Conservation (phyloP, 257 asterid species). For the Petrea volubilis region DNA sequence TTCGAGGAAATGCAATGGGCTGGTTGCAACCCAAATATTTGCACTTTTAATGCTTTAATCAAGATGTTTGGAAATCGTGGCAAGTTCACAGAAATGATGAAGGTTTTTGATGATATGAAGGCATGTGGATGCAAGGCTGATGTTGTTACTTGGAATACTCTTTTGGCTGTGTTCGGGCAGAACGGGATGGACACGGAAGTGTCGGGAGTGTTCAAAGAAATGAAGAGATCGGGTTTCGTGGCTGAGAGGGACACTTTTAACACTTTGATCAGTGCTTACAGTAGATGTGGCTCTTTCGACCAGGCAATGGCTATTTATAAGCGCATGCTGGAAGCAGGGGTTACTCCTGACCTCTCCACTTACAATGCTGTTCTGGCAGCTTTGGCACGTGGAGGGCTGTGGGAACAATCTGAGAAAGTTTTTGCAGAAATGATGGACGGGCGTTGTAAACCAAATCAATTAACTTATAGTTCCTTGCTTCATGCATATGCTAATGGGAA, state of each 20-base stretch:
- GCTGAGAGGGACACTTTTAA: conserved; percentile 95
- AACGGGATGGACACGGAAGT: conserved; percentile 89
- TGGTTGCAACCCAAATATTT: conserved; percentile 84
- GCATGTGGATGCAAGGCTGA: conserved; percentile 73
- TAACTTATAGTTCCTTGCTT: conserved; percentile 80
- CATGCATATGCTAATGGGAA: conserved; percentile 93
- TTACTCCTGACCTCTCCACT: conserved; percentile 83
- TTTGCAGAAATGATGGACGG: conserved; percentile 74
- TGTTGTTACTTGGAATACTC: conserved; percentile 95
- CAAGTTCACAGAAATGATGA: conserved; percentile 87
- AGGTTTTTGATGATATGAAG: conserved; percentile 74
- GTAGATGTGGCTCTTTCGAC: conserved; percentile 84
- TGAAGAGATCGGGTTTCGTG: conserved; percentile 89
- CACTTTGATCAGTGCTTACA: conserved; percentile 85
- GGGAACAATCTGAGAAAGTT: conserved; percentile 91
- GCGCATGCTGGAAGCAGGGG: conserved; percentile 79
- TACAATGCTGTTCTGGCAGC: conserved; percentile 91
- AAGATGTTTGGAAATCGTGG: conserved; percentile 90
- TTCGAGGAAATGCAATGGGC: conserved; percentile 70
- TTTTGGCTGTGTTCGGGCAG: conserved; percentile 92
- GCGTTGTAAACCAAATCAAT: conserved; percentile 79
- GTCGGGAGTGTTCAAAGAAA: conserved; percentile 84
- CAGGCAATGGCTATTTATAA: conserved; percentile 85
- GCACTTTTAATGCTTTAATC: conserved; percentile 87
- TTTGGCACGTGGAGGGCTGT: conserved; percentile 79